A percentile compares a stretch with the other conserved stretches of the same genome.
These are phyloP conservation scores for Ceratocystis harringtonii DNA, from an alignment of 2,329 filamentous ascomycete genomes.

Conservation along the genomic window DNA sequence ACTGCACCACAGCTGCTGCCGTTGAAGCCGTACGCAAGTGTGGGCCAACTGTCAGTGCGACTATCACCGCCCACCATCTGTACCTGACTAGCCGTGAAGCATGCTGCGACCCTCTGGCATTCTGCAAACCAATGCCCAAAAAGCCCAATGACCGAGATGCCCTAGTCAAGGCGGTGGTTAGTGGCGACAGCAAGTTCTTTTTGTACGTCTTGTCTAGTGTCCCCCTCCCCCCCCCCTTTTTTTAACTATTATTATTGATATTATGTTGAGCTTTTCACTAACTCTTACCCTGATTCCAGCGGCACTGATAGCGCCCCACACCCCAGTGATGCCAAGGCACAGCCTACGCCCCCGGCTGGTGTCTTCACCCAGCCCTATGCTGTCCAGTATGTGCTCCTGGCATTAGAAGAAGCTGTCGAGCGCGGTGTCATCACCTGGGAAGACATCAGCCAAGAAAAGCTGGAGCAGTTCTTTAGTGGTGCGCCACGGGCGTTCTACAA, in stretches of 20 bases:
- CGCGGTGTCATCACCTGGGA: conserved; percentile 35
- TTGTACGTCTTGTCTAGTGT: conserved; percentile 35
- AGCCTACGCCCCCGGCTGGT: conserved; percentile 48
- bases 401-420: conserved; percentile 45
- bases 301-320: conserved; percentile 52
- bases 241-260: conserved; percentile 5
- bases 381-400: conserved; percentile 46
- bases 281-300: conserved; percentile 19
- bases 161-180: conserved; percentile 48
- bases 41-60: conserved; percentile 59
- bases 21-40: conserved; percentile 63
- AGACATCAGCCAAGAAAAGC: conserved; percentile 39
- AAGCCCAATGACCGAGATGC: conserved; percentile 57
- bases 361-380: conserved; percentile 68
- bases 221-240: too few species aligned
- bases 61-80: conserved; percentile 77
- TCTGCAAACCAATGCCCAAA: conserved; percentile 67
- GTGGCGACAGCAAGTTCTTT: conserved; percentile 53
- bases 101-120: conserved; percentile 42
- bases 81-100: conserved; percentile 62
- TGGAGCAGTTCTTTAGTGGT: conserved; percentile 39
- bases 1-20: conserved; percentile 75
- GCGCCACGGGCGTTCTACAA: conserved; percentile 42
- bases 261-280: background rate
- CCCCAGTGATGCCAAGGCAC: conserved; percentile 41